A percentile compares a stretch with the other conserved stretches of the same genome.
Evolutionary conservation across 2,329 filamentous ascomycete genomes (phyloP).

Genomic region (Beauveria rudraprayagi): DNA sequence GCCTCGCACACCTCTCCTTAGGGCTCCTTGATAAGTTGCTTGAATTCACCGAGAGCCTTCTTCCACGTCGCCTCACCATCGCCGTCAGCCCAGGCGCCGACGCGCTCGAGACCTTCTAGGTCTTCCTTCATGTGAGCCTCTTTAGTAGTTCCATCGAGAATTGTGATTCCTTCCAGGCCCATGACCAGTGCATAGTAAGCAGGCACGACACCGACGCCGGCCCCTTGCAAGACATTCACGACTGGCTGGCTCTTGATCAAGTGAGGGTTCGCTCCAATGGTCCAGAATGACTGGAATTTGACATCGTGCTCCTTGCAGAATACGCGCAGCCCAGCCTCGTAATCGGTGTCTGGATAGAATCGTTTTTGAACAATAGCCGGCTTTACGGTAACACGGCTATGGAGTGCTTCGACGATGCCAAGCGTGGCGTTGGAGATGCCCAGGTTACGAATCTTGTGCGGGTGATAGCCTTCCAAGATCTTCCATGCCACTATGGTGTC

Average conservation of each 20-base stretch:
- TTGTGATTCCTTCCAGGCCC: conserved; percentile 33
- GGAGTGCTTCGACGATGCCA: conserved; percentile 45
- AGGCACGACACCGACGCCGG: conserved; percentile 28
- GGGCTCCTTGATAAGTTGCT: conserved; percentile 23
- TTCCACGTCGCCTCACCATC: conserved; percentile 41
- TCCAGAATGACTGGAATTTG: conserved; percentile 48
- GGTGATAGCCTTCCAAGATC: conserved; percentile 58
- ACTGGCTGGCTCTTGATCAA: conserved; percentile 39
- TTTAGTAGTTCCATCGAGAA: conserved; percentile 40
- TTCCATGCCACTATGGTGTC: conserved; percentile 58
- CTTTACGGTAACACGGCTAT: conserved; percentile 31
- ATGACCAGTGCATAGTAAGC: conserved; percentile 42
- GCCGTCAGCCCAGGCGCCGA: conserved; percentile 35
- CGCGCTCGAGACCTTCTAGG: conserved; percentile 32
- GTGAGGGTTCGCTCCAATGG: conserved; percentile 37
- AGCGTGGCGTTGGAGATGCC: conserved; percentile 71
- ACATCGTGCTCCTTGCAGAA: conserved; percentile 36
- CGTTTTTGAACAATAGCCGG: conserved; percentile 66
- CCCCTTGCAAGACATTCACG: conserved; percentile 34
- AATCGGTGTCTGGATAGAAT: conserved; percentile 53
- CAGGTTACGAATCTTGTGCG: conserved; percentile 53
- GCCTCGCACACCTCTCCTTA: neutral
- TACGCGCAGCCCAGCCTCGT: conserved; percentile 51
- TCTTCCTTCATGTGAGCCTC: conserved; percentile 42
- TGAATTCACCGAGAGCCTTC: conserved; percentile 39